Evolutionary conservation across 164 flowering plant genomes (phyloP), one percentile per base, ranked within the genome.

Genomic region (Warburgia ugandensis): DNA sequence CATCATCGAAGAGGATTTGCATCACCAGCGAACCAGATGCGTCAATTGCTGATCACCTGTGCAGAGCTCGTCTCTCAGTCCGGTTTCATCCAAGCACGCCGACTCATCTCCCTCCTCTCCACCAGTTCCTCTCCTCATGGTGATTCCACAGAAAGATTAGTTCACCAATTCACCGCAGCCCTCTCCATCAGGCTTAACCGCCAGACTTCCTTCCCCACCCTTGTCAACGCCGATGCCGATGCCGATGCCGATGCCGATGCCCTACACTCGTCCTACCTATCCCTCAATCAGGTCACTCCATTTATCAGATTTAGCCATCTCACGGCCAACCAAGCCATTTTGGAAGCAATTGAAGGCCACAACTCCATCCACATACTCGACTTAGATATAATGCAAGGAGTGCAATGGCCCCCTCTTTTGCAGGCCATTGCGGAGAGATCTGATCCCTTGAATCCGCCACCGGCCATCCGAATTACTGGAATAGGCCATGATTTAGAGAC

Each of bases 351-450:
- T 22, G 75, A 75, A 29, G 89, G 80, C 22, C 73, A 73, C 9
- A 53, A 51, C 3, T 53, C 76, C 0, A 65, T 91, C 30, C 98
- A 91, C 68, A 79, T 91, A 45, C 50, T 91, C 0, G 98, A 91
- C 66, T 78, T 91, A 14, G 82, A 91, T 61, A 84, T 86, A 60
- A 75, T 78, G 84, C 94, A 84, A 44, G 98, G 98, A 1, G 76
- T 87, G 29, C 98, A 91, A 55, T 91, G 95, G 96, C 96, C 95
- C 0, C 92, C 92, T 0, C 50, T 91, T 4, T 83, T 91, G 95
- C 96, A 87, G 36, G 92, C 96, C 39, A 50, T 91, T 10, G 81
- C 80, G 12, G 87, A 77, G 30, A 65, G 86, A 6, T 36, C 66
- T 13, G 62, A 38, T 10, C 53, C 67, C 2, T 32, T 58, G 2